Conservation (phyloP, 1,284 basidiomycete genomes). For the Rhodotorula glutinis region DNA sequence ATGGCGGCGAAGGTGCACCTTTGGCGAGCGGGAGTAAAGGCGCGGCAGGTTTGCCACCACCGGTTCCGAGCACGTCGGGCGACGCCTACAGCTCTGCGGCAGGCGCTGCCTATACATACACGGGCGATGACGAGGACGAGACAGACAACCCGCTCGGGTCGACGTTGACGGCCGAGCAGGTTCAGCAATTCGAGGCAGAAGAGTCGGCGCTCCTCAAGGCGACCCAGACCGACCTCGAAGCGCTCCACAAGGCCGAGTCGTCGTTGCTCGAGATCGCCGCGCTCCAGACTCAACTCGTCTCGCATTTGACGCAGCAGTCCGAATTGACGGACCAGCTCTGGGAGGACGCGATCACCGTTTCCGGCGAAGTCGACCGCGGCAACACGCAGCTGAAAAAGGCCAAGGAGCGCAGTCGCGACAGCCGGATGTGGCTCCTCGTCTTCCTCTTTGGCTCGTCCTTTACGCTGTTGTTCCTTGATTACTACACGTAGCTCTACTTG, state of each 20-base stretch:
- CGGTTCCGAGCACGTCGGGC: too few relatives aligned
- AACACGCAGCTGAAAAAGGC: slow-evolving; percentile 82
- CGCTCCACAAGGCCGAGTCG: slow-evolving; percentile 82
- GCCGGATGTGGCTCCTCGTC: slow-evolving; percentile 74
- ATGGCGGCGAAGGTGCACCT: slow-evolving; percentile 38
- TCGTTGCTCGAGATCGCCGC: slow-evolving; percentile 83
- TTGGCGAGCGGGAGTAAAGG: slow-evolving; percentile 54
- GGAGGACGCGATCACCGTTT: slow-evolving; percentile 80
- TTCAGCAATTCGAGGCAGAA: slow-evolving; percentile 84
- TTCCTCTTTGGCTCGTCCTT: slow-evolving; percentile 83
- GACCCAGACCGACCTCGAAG: slow-evolving; percentile 75
- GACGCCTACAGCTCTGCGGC: slow-evolving; percentile 14
- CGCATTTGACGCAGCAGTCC: slow-evolving; percentile 80
- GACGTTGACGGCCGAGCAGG: slow-evolving; percentile 74
- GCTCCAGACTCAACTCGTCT: slow-evolving; percentile 80
- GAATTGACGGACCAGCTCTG: slow-evolving; percentile 83
- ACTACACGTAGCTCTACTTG: slow-evolving; percentile 46
- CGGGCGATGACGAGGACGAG: slow-evolving; percentile 47
- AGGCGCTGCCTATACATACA: slow-evolving; percentile 19
- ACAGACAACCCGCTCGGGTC: slow-evolving; percentile 58
- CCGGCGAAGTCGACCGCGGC: slow-evolving; percentile 76
- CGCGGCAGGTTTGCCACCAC: not conserved
- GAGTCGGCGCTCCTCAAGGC: slow-evolving; percentile 76
- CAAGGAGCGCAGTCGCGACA: slow-evolving; percentile 71
- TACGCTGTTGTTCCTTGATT: slow-evolving; percentile 79